A percentile compares a stretch with the other conserved stretches of the same genome.
phyloP scores from a whole-genome alignment of 495 filamentous ascomycete genomes.

The Barbatosphaeria neglecta region DNA sequence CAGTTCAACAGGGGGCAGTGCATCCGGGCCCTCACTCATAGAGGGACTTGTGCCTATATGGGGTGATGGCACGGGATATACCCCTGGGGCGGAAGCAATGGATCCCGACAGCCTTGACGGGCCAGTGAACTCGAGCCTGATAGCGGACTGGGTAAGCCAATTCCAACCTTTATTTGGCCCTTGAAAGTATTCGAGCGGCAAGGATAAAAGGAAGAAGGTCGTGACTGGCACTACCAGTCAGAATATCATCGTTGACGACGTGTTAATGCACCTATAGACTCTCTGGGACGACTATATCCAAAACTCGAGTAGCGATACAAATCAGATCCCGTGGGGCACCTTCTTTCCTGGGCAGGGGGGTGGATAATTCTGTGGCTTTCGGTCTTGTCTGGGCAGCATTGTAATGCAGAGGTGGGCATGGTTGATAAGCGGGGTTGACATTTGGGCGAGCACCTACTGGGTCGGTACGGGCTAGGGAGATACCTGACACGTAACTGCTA shows the following conservation, averaged over 20 bases:
- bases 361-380: background rate
- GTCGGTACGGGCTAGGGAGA: too few species aligned
- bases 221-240: too few species aligned
- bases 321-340: constrained; percentile 9
- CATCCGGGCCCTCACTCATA: too few species aligned
- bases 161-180: background rate
- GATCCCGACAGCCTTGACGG: constrained; percentile 3
- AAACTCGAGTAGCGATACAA: constrained; percentile 5
- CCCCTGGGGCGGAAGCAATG: background rate
- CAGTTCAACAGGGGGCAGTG: too few species aligned
- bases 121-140: constrained; percentile 7
- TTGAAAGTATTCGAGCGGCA: too few species aligned
- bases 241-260: too few species aligned
- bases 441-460: too few species aligned
- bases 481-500: too few species aligned
- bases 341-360: constrained; percentile 6
- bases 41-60: background rate
- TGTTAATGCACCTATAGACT: background rate
- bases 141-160: constrained; percentile 13
- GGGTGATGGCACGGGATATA: constrained; percentile 1
- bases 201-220: too few species aligned
- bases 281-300: constrained; percentile 15
- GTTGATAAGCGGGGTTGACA: too few species aligned
- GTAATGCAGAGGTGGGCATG: too few species aligned
- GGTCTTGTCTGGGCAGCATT: too few species aligned